Evolutionary conservation across 2,329 filamentous ascomycete genomes (phyloP).

Genomic region (Thelonectria discophora): DNA sequence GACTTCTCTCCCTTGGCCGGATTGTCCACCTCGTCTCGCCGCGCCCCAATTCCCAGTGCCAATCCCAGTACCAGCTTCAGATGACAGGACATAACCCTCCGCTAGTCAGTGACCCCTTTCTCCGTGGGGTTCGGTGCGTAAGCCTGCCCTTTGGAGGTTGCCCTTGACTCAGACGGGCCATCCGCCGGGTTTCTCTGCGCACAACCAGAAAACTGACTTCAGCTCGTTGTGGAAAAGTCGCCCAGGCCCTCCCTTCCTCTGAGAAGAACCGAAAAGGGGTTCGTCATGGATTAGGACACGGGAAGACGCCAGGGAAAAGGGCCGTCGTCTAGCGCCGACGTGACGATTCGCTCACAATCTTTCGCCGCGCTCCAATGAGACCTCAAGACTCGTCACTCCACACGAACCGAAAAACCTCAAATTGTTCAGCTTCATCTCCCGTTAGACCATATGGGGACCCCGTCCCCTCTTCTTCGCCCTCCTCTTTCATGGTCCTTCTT

Average conservation of each 20-base stretch:
- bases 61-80: not conserved
- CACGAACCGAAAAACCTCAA: constrained; percentile 29
- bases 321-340: constrained; percentile 39
- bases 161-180: not conserved
- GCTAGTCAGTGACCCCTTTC: not conserved
- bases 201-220: constrained; percentile 5
- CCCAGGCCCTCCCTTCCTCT: not conserved
- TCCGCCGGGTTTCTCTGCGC: not conserved
- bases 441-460: constrained; percentile 20
- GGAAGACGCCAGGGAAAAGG: constrained; percentile 28
- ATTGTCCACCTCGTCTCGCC: not conserved
- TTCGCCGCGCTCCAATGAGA: constrained; percentile 39
- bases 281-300: constrained; percentile 3
- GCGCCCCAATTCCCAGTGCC: not conserved
- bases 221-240: not conserved
- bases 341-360: constrained; percentile 39
- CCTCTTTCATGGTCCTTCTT: not conserved
- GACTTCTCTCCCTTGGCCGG: not conserved
- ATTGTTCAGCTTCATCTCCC: constrained; percentile 38
- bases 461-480: constrained; percentile 8
- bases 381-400: constrained; percentile 34
- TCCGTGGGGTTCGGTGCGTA: not conserved
- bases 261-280: constrained; percentile 14
- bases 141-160: not conserved
- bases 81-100: not conserved